A percentile compares a stretch with the other conserved stretches of the same genome.
phyloP scores from a whole-genome alignment of 129 eudicot genomes.

The Mikania micrantha region DNA sequence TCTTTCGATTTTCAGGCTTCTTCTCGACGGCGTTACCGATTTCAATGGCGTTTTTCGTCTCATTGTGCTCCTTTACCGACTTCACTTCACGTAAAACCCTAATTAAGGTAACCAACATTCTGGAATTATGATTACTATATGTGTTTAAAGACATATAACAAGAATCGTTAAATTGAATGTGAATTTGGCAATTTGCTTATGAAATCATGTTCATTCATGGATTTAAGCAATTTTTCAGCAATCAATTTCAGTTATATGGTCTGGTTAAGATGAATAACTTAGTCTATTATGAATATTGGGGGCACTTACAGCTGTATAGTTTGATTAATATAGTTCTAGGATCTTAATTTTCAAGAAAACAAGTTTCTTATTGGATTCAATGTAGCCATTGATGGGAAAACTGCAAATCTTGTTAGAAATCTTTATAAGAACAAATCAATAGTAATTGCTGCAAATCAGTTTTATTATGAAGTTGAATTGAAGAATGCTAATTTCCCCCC shows the following conservation, averaged over 20 bases:
- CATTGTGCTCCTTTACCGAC: slow-evolving; percentile 12
- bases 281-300: background rate
- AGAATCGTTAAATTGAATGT: background rate
- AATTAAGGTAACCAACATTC: slow-evolving; percentile 4
- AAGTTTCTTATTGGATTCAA: background rate
- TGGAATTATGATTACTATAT: background rate
- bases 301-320: background rate
- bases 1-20: background rate
- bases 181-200: background rate
- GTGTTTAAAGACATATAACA: no score
- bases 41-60: slow-evolving; percentile 17
- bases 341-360: background rate
- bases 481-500: background rate
- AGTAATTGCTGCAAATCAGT: no score
- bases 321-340: background rate
- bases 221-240: background rate
- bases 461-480: background rate
- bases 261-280: background rate
- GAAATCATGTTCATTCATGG: background rate
- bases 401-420: background rate
- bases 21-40: background rate
- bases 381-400: background rate
- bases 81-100: slow-evolving; percentile 15
- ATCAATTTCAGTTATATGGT: background rate
- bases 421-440: no score